Conservation (phyloP, 2,329 filamentous ascomycete genomes). For the Conoideocrella luteorostrata region DNA sequence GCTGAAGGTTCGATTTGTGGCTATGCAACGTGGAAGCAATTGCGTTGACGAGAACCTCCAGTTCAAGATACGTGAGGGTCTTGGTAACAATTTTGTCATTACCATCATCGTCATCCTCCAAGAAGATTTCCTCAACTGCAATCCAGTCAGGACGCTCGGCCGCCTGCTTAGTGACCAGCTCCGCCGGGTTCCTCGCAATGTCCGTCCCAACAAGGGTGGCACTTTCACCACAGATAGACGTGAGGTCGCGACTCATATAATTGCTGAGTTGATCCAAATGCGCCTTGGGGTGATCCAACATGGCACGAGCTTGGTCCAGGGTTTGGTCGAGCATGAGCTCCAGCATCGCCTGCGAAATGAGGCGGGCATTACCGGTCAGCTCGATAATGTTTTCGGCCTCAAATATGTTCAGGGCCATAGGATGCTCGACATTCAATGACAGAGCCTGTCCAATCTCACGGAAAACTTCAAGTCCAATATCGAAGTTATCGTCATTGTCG, state of each 20-base stretch:
- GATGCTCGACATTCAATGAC: constrained; percentile 31
- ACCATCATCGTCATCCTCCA: constrained; percentile 24
- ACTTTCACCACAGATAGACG: constrained; percentile 10
- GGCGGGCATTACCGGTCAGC: constrained; percentile 15
- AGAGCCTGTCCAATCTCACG: constrained; percentile 22
- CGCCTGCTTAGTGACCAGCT: constrained; percentile 36
- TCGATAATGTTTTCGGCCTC: constrained; percentile 15
- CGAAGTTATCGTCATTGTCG: neutral
- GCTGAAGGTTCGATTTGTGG: constrained; percentile 28
- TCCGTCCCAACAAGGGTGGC: neutral
- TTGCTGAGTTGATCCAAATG: constrained; percentile 12
- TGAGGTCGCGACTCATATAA: constrained; percentile 7
- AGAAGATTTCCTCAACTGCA: constrained; percentile 46
- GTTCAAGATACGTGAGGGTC: constrained; percentile 52
- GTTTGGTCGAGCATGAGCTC: constrained; percentile 17
- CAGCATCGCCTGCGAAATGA: constrained; percentile 15
- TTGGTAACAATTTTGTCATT: constrained; percentile 30
- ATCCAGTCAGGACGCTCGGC: constrained; percentile 37
- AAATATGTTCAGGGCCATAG: constrained; percentile 32
- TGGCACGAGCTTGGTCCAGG: constrained; percentile 12
- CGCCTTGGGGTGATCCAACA: constrained; percentile 12
- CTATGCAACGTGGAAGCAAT: constrained; percentile 36
- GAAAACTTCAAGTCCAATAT: constrained; percentile 16
- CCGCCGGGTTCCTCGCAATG: constrained; percentile 14
- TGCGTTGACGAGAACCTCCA: constrained; percentile 49